Base-by-base conservation (phyloP, 1,284 basidiomycete genomes). In the Dichomitus squalens region DNA sequence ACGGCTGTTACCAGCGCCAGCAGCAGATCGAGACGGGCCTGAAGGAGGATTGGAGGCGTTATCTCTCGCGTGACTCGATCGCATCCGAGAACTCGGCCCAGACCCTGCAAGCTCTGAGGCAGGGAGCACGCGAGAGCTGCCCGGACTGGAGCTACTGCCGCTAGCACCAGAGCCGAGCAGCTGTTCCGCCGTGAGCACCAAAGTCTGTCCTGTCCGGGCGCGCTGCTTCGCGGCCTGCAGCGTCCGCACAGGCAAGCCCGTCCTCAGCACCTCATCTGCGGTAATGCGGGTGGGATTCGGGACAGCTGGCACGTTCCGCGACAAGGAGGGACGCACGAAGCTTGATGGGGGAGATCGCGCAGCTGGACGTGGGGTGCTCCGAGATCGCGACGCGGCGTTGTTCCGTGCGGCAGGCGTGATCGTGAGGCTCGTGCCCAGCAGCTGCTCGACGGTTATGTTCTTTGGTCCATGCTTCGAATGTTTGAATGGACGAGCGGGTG, bases 191-290 rank as follows among this genome's bases (percentile, higher is more conserved):
- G 48, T 35, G 21, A 58, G 55, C 35, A 52, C 51, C 43, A 60
- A 44, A n/a, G 54, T 54, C 47, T 53, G 56, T 3, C 46, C 56
- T 23, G 52, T 52, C 27, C 57, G 60, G 7, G 58, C 55, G 25
- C 55, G 55, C 44, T 51, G 58, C 40, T 63, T 63, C 27, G 55
- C 61, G 1, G 52, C 61, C 56, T 63, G 61, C 21, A 63, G 58
- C 11, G 61, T 58, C 16, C 61, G 61, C 18, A 63, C 29, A 9
- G 61, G 58, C n/a, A 63, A 29, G 11, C 61, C 61, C 6, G 61
- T 63, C 31, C 61, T 35, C 16, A 63, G 54, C 12, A 63, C 61
- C 23, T 63, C 61, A 25, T 63, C 61, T 18, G 61, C 61, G 0
- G 61, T 60, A 18, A 63, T 58, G 4, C 61, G 58, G 9, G 51